Base-by-base conservation (phyloP, 1,139 yeast genomes). In the Hyphopichia burtonii region DNA sequence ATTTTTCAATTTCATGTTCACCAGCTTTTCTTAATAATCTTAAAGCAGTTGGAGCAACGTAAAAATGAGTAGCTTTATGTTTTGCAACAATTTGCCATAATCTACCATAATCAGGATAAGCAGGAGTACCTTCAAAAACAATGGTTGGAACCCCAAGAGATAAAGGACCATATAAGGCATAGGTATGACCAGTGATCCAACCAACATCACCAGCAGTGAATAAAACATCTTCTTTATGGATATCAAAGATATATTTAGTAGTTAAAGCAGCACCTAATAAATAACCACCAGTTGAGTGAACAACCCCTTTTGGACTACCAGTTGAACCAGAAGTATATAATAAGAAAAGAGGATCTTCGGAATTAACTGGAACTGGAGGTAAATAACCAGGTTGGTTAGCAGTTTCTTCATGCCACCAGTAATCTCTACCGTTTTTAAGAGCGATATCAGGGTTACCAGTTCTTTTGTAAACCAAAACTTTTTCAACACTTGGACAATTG, bases 201-300 rank as follows among this genome's bases (percentile, higher is more conserved):
- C 99, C 99, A 41, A 93, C 96, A 66, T 93, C 99, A 65, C 98
- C 98, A 42, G 98, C 97, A 41, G 98, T 91, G 76, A 93, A 93
- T 48, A 93, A 74, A 42, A 86, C 78, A 66, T 93, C 99, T 56
- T 86, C 86, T 41, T 83, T 80, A 63, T 89, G 96, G 44, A 93
- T 78, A 66, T 94, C 99, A 63, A 93, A 93, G 44, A 91, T 87
- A 66, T 91, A 93, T 67, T 85, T 87, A 45, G 97, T 88, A 44
- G 98, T 89, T 69, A 91, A 71, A 41, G 96, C 95, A 37, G 98
- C 97, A 51, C 97, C 97, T 53, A 93, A 76, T 54, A 93, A 77
- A 73, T 85, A 93, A 49, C 98, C 98, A 58, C 86, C 98, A 47
- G 97, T 91, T 49, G 89, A 73, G 69, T 93, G 98, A 50, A 90